Conservation (phyloP, 306 rosid genomes). For the Nissolia schottii region DNA sequence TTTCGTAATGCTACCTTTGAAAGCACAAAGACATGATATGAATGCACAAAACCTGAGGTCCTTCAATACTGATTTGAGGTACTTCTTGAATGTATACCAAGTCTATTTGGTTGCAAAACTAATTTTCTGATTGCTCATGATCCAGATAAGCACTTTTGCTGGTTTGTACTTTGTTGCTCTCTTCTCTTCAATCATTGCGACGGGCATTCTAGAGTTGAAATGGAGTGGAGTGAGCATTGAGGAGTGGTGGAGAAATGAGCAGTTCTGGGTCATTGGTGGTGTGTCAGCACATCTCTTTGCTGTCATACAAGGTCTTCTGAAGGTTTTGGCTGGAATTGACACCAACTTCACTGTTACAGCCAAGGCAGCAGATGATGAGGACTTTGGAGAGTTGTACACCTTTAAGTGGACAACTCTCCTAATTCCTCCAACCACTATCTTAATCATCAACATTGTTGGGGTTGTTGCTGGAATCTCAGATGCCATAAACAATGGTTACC, state of each 20-base stretch:
- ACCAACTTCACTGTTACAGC: conserved; percentile 90
- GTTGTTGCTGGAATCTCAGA: conserved; percentile 96
- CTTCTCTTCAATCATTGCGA: conserved; percentile 75
- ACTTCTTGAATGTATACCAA: conserved; percentile 9
- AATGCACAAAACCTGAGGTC: neutral
- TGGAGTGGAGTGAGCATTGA: conserved; percentile 99
- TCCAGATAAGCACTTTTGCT: conserved; percentile 93
- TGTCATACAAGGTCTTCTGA: conserved; percentile 85
- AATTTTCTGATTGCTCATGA: conserved; percentile 18
- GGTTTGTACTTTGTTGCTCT: conserved; percentile 77
- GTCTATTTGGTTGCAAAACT: conserved; percentile 11
- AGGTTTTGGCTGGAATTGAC: conserved; percentile 87
- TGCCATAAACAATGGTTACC: conserved; percentile 90
- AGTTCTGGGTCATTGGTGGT: conserved; percentile 98
- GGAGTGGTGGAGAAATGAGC: conserved; percentile 99
- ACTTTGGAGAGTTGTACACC: conserved; percentile 75
- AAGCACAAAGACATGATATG: neutral
- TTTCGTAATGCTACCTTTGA: conserved; percentile 12
- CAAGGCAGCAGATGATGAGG: conserved; percentile 89
- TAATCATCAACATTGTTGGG: conserved; percentile 87
- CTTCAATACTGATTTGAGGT: neutral
- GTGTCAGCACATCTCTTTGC: conserved; percentile 90
- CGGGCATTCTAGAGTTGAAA: conserved; percentile 91
- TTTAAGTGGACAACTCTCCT: conserved; percentile 92
- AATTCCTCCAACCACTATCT: conserved; percentile 88